Conservation (phyloP, 345 rosid species). For the Eucalyptus erythrocorys region DNA sequence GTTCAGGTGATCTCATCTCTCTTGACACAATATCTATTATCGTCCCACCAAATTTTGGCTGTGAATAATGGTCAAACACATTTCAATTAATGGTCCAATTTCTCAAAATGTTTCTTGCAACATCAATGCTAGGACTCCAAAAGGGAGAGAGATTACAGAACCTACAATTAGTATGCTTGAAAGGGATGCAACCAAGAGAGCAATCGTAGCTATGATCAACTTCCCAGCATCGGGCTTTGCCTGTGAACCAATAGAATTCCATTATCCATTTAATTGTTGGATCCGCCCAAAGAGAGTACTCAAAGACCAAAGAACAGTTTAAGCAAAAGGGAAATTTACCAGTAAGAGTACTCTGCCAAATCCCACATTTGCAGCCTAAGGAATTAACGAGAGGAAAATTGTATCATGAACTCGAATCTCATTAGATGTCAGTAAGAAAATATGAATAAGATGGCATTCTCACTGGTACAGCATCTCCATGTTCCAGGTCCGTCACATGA, state of each 20-base stretch:
- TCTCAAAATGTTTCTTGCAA: not conserved
- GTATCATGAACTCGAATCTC: not conserved
- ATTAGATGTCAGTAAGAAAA: not conserved
- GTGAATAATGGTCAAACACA: not conserved
- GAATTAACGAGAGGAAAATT: not conserved
- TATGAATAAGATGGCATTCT: not conserved
- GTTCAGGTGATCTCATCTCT: conserved; percentile 17
- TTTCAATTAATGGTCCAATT: not conserved
- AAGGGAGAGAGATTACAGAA: not conserved
- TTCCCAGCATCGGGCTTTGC: conserved; percentile 82
- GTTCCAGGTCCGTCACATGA: conserved; percentile 35
- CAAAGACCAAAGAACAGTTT: not conserved
- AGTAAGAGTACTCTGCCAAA: conserved; percentile 58
- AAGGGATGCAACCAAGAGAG: conserved; percentile 61
- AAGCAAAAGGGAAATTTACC: conserved; percentile 23
- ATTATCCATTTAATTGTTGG: not conserved
- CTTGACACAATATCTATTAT: conserved; percentile 37
- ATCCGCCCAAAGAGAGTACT: not conserved
- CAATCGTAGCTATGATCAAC: conserved; percentile 57
- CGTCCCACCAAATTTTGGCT: conserved; percentile 37
- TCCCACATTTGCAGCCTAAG: conserved; percentile 68
- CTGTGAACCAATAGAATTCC: conserved; percentile 12
- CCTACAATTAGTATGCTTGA: conserved; percentile 59
- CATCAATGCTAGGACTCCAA: not conserved
- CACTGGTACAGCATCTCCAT: conserved; percentile 55